Evolutionary conservation across 179 eudicot species (phyloP).

Genomic region (Spinacia oleracea): DNA sequence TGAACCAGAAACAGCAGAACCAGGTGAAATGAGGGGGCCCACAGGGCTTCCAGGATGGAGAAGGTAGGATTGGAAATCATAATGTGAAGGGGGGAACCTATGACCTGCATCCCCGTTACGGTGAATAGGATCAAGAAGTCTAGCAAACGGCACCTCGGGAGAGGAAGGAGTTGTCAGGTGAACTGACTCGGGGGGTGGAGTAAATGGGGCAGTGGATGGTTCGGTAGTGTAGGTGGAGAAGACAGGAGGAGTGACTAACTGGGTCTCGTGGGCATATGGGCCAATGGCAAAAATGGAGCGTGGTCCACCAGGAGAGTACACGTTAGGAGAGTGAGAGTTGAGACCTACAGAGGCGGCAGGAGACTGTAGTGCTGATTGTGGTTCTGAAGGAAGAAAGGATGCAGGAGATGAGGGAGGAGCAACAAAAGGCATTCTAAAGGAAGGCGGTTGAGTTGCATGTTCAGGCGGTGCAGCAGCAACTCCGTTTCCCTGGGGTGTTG

Average conservation of each 20-base stretch:
- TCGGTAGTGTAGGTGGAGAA: conserved; percentile 90
- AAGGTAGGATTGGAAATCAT: conserved; percentile 79
- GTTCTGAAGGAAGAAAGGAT: conserved; percentile 86
- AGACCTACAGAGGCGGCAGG: conserved; percentile 66
- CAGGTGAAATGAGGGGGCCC: conserved; percentile 80
- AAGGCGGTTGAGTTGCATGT: conserved; percentile 43
- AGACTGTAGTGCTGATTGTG: conserved; percentile 76
- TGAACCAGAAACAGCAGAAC: conserved; percentile 76
- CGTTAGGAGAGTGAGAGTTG: conserved; percentile 53
- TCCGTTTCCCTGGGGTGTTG: conserved; percentile 35
- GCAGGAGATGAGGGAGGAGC: conserved; percentile 99
- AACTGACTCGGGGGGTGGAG: conserved; percentile 93
- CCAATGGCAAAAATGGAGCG: conserved; percentile 78
- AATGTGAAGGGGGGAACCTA: conserved; percentile 52
- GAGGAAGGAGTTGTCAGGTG: conserved; percentile 95
- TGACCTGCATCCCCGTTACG: conserved; percentile 49
- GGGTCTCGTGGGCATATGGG: conserved; percentile 92
- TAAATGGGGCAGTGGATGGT: conserved; percentile 92
- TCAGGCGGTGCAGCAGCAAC: conserved; percentile 38
- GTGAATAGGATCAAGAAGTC: conserved; percentile 66
- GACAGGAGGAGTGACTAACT: conserved; percentile 89
- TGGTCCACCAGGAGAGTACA: conserved; percentile 84
- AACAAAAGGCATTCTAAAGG: conserved; percentile 53
- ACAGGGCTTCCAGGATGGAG: conserved; percentile 91
- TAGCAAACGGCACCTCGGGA: conserved; percentile 96